phyloP scores from a whole-genome alignment of 148 eudicot species.

The Rhododendron simsii region DNA sequence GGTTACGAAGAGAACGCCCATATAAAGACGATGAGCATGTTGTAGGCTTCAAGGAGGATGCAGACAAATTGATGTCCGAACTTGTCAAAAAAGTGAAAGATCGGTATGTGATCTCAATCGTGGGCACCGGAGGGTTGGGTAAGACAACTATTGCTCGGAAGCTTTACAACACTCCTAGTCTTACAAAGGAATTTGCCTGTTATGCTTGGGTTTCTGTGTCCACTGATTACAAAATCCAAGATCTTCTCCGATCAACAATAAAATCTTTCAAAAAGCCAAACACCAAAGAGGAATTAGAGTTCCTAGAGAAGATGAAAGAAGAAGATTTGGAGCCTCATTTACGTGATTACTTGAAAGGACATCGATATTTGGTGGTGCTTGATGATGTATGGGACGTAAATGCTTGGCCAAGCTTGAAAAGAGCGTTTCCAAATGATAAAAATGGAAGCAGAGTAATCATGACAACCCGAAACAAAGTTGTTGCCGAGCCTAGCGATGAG shows the following conservation, averaged over 20 bases:
- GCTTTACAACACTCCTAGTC: neutral
- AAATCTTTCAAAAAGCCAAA: neutral
- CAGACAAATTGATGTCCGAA: neutral
- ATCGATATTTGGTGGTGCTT: slow-evolving; percentile 1
- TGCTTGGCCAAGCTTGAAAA: slow-evolving; percentile 5
- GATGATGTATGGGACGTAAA: slow-evolving; percentile 11
- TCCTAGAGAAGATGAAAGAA: slow-evolving; percentile 1
- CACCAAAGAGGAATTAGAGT: neutral
- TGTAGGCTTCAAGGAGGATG: neutral
- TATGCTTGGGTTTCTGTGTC: neutral
- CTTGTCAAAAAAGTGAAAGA: neutral
- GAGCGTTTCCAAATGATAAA: neutral
- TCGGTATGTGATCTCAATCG: neutral
- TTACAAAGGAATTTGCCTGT: neutral
- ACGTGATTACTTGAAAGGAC: neutral
- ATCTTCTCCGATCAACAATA: neutral
- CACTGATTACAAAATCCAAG: neutral
- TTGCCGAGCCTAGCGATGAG: too few species aligned
- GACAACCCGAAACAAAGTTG: too few species aligned
- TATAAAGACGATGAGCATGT: neutral
- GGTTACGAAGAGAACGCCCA: neutral
- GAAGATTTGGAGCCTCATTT: neutral
- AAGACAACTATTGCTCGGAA: neutral
- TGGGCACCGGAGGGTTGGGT: neutral
- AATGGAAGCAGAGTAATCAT: slow-evolving; percentile 1